Evolutionary conservation across 2,329 filamentous ascomycete genomes (phyloP).

Genomic region (Gremmenia infestans): DNA sequence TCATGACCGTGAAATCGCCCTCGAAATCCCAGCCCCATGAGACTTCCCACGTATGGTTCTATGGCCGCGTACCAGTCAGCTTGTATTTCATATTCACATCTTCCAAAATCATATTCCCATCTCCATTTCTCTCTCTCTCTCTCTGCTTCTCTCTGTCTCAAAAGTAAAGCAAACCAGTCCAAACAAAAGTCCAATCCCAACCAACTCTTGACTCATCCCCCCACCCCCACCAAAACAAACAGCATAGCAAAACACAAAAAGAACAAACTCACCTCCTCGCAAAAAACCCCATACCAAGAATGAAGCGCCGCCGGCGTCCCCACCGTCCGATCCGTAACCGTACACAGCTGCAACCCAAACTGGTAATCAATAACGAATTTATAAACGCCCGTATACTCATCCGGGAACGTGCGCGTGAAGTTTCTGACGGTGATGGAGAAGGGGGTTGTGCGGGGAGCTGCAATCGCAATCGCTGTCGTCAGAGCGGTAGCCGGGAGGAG

Average conservation of each 20-base stretch:
- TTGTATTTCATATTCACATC: not conserved
- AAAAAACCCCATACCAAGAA: slow-evolving; percentile 4
- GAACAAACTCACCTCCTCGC: slow-evolving; percentile 1
- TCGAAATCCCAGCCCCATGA: slow-evolving; percentile 17
- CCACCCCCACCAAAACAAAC: too few relatives aligned
- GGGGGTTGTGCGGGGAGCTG: not conserved
- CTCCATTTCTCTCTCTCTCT: not conserved
- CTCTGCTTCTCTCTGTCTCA: not conserved
- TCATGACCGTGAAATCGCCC: slow-evolving; percentile 16
- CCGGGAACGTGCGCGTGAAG: slow-evolving; percentile 10
- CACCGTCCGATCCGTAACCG: not conserved
- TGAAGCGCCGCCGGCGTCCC: not conserved
- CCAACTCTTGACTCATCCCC: too few relatives aligned
- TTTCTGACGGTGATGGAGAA: not conserved
- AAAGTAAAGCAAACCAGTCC: not conserved
- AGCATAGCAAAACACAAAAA: too few relatives aligned
- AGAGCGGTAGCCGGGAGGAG: not conserved
- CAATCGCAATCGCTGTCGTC: not conserved
- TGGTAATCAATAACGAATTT: slow-evolving; percentile 7
- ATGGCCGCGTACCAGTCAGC: not conserved
- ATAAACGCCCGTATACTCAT: slow-evolving; percentile 5
- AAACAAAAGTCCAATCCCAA: too few relatives aligned
- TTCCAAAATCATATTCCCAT: not conserved
- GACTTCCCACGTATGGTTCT: slow-evolving; percentile 9
- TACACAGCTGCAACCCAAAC: not conserved